A percentile compares a stretch with the other conserved stretches of the same genome.
Evolutionary conservation across 2,329 filamentous ascomycete genomes (phyloP).

Genomic region (Madurella fahalii): DNA sequence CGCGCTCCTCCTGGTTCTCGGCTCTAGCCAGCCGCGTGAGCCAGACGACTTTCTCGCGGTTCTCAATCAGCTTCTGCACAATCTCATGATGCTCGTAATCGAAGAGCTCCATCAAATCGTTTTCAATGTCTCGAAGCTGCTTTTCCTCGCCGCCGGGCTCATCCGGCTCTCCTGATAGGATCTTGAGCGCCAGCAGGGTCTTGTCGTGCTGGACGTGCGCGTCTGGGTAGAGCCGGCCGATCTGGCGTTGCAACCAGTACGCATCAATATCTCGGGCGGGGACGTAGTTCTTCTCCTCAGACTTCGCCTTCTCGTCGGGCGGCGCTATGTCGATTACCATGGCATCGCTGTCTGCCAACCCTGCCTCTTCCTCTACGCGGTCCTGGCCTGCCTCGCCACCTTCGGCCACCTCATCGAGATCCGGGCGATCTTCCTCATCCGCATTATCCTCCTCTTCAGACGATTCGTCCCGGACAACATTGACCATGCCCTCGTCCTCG

Average conservation of each 20-base stretch:
- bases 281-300: conserved; percentile 59
- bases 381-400: conserved; percentile 47
- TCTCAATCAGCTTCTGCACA: conserved; percentile 84
- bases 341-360: conserved; percentile 61
- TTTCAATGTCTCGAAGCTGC: conserved; percentile 87
- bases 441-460: conserved; percentile 74
- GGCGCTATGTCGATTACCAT: conserved; percentile 74
- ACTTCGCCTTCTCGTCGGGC: conserved; percentile 43
- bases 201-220: conserved; percentile 93
- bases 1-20: conserved; percentile 71
- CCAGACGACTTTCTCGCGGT: conserved; percentile 94
- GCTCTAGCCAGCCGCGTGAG: conserved; percentile 81
- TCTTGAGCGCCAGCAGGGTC: conserved; percentile 76
- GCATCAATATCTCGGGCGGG: conserved; percentile 89
- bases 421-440: conserved; percentile 56
- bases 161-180: conserved; percentile 71
- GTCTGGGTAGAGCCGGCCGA: conserved; percentile 83
- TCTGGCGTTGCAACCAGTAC: conserved; percentile 93
- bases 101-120: conserved; percentile 96
- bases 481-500: conserved; percentile 74
- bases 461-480: conserved; percentile 84
- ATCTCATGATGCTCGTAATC: conserved; percentile 95
- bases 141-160: conserved; percentile 74
- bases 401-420: conserved; percentile 48
- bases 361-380: conserved; percentile 47